Base-by-base conservation (phyloP, 805 yeast species). In the Kodamaea fukazawae region DNA sequence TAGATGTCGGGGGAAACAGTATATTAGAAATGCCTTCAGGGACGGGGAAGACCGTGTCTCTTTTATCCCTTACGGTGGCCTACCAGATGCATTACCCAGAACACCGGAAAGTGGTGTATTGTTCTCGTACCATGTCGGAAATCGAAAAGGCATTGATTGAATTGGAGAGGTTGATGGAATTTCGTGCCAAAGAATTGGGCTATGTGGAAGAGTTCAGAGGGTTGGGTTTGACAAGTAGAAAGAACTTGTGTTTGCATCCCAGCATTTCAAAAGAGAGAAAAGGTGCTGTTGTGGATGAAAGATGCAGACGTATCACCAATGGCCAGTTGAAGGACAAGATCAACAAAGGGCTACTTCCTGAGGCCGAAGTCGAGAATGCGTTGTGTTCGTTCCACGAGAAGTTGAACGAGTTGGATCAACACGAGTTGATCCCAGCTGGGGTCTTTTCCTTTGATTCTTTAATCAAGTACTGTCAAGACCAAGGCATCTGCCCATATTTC, bases 101-200 rank as follows among this genome's bases (percentile, higher is more conserved):
- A 55, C 96, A 88, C 56, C 68, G 96, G 12, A 93, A 91, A 71
- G 81, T 93, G 49, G 87, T 93, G 5, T 93, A 93, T 64, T 93
- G 99, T 63, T 93, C 99, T 4, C 98, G 99, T 75, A 93, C 99
- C 25, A 93, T 93, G 98, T 87, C 97, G 8, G 99, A 93, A 67
- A 93, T 93, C 59, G 99, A 93, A 65, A 93, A 93, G 65, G 97
- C 99, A 0, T 67, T 93, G 56, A 87, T 91, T 6, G 99, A 93
- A 67, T 71, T 93, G 69, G 81, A 86, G 46, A 80, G 78, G 41
- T 71, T 93, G 53, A 93, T 93, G 98, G 86, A 79, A 40, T 93
- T 76, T 57, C 75, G 99, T 49, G 64, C 89, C 2, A 72, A 79
- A 35, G 96, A 87, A 55, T 70, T 93, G 36, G 98, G 98, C 0